Evolutionary conservation across 2,329 filamentous ascomycete species (phyloP), one percentile per base, ranked within the genome.

Genomic region (Coleophoma eucalyptorum): DNA sequence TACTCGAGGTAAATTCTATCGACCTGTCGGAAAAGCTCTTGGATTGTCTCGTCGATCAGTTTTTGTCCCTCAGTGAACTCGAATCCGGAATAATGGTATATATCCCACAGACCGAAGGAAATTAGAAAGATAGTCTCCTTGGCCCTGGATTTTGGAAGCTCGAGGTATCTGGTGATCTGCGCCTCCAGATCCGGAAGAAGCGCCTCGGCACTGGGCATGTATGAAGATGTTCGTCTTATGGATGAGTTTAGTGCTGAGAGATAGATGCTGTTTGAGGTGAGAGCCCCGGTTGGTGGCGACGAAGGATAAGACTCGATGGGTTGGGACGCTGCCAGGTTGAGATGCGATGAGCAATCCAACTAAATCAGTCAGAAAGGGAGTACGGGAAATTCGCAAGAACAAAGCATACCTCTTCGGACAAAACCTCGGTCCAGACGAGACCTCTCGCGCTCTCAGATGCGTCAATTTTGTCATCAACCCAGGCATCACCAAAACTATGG

Each of bases 61-160:
- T 53, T 56, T 16, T 58, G 35, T 3, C 50, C 58, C 4, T 55
- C 32, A 0, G 38, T 7, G 13, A 54, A 55, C 16, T 62, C 55
- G 0, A 65, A 52, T 6, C 46, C 33, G 1, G 64, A 56, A 32
- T 60, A 62, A 19, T 62, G 51, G 33, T 64, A 65, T 16, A 66
- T 54, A 38, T 67, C 64, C 64, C 64, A 67, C 18, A 64, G 59
- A n/a, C 64, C 64, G 16, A 65, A 57, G 8, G 62, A 64, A 2
- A 67, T 7, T 13, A 64, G 46, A 40, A 65, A 66, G 12, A 65
- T 51, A 2, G 58, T 66, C 38, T 60, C 55, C 11, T 16, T 46
- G 2, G 57, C 48, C 21, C 46, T 46, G 4, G 58, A 53, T 19
- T 49, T 38, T 12, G 60, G 58, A 0, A 63, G 52, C 6, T 55